Evolutionary conservation across 805 yeast genomes (phyloP).

Genomic region (Candida nanaspora): DNA sequence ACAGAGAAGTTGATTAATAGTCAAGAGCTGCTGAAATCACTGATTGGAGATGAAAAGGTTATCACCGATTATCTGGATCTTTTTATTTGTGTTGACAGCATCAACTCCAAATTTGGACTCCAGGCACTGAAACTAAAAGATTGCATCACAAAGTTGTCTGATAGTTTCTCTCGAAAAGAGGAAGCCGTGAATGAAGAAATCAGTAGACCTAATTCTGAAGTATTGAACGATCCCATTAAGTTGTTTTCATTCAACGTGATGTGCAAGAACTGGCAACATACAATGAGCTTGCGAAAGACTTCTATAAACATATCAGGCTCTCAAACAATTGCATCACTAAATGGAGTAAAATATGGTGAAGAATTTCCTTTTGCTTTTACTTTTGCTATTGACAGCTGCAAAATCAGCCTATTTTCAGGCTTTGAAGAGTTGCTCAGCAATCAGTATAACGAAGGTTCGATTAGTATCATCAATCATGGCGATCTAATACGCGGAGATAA

Average conservation of each 20-base stretch:
- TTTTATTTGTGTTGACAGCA: background rate
- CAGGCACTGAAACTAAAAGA: slow-evolving; percentile 1
- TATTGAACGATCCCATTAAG: too few relatives aligned
- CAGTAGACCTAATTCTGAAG: too few relatives aligned
- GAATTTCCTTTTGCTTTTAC: slow-evolving; percentile 16
- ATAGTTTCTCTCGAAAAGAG: background rate
- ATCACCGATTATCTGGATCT: background rate
- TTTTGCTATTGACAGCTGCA: slow-evolving; percentile 4
- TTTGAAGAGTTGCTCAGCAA: slow-evolving; percentile 8
- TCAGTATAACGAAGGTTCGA: slow-evolving; percentile 6
- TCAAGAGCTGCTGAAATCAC: too few relatives aligned
- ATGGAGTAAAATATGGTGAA: slow-evolving; percentile 10
- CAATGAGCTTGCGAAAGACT: slow-evolving; percentile 16
- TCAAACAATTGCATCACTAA: slow-evolving; percentile 8
- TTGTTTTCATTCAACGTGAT: slow-evolving; percentile 4
- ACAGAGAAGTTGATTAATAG: background rate
- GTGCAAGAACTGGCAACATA: slow-evolving; percentile 13
- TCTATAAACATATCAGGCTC: slow-evolving; percentile 12
- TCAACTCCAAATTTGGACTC: slow-evolving; percentile 1
- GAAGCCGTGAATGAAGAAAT: background rate
- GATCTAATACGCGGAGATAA: slow-evolving; percentile 16
- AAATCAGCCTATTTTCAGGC: slow-evolving; percentile 5
- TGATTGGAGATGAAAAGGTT: background rate
- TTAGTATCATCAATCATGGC: slow-evolving; percentile 15
- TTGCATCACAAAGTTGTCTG: background rate